Conservation (phyloP, 1,284 basidiomycete species). For the Exsudoporus floridanus region DNA sequence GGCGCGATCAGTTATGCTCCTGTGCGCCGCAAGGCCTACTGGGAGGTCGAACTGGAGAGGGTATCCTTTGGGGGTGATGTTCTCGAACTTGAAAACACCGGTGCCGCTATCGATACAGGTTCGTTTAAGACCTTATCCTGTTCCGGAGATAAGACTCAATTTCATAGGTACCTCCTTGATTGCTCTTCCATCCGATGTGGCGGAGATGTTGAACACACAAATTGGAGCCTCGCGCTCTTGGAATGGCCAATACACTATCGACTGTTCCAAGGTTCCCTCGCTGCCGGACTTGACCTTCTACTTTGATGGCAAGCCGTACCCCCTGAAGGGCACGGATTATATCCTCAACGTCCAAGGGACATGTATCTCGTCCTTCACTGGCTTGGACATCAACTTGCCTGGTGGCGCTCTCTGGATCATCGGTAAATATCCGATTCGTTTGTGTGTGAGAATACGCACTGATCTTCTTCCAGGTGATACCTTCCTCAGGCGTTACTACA, state of each 20-base stretch:
- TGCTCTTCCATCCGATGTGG: conserved; percentile 89
- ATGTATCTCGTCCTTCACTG: conserved; percentile 94
- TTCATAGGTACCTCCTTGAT: conserved; percentile 81
- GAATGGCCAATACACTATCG: conserved; percentile 93
- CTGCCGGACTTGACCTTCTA: conserved; percentile 89
- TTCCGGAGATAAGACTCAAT: conserved; percentile 3
- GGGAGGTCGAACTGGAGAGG: conserved; percentile 94
- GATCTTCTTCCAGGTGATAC: conserved; percentile 59
- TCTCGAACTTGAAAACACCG: conserved; percentile 86
- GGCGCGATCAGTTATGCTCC: conserved; percentile 90
- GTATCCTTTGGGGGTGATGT: conserved; percentile 83
- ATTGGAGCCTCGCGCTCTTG: conserved; percentile 91
- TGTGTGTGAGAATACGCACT: conserved; percentile 1
- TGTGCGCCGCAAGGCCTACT: conserved; percentile 95
- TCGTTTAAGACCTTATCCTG: conserved; percentile 20
- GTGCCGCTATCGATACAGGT: conserved; percentile 97
- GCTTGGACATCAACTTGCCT: conserved; percentile 88
- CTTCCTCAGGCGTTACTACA: conserved; percentile 89
- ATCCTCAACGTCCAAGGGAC: conserved; percentile 85
- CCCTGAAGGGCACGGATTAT: conserved; percentile 85
- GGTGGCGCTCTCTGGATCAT: conserved; percentile 91
- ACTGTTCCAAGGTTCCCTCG: conserved; percentile 79
- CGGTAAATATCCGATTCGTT: conserved; percentile 51
- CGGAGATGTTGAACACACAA: conserved; percentile 97
- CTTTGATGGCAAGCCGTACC: conserved; percentile 80